Conservation (phyloP, 805 yeast species). For the Schwanniomyces sp. region DNA sequence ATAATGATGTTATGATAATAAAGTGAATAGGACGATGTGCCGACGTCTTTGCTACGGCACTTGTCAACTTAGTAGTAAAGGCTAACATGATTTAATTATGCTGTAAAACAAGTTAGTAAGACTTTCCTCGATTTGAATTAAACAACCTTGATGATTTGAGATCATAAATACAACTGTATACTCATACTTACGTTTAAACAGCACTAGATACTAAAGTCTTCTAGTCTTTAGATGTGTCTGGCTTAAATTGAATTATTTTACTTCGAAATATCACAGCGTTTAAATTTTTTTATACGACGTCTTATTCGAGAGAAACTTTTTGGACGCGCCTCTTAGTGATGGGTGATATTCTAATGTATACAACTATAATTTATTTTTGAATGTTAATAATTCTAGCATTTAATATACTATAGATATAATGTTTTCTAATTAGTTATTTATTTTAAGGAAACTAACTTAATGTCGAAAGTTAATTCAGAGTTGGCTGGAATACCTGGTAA, state of each 20-base stretch:
- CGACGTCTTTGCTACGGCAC: conserved; percentile 53
- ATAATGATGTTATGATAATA: conserved; percentile 64
- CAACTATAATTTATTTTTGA: neutral
- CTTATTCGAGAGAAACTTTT: neutral
- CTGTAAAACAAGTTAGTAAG: conserved; percentile 1
- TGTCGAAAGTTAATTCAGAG: conserved; percentile 95
- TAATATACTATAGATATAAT: neutral
- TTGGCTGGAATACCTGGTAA: conserved; percentile 98
- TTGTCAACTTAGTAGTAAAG: conserved; percentile 28
- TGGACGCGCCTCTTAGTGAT: neutral
- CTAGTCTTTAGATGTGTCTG: neutral
- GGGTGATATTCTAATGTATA: neutral
- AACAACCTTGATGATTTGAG: neutral
- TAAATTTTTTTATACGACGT: neutral
- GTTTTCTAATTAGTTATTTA: conserved; percentile 30
- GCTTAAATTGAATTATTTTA: neutral
- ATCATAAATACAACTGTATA: neutral
- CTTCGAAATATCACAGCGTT: neutral
- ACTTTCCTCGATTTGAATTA: neutral
- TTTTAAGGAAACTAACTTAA: conserved; percentile 87
- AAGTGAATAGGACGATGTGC: conserved; percentile 88
- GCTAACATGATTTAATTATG: conserved; percentile 22
- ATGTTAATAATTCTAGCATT: neutral
- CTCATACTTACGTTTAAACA: neutral
- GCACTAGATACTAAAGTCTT: neutral